Evolutionary conservation across 2,329 filamentous ascomycete genomes (phyloP).

Genomic region (Fusarium sp.): DNA sequence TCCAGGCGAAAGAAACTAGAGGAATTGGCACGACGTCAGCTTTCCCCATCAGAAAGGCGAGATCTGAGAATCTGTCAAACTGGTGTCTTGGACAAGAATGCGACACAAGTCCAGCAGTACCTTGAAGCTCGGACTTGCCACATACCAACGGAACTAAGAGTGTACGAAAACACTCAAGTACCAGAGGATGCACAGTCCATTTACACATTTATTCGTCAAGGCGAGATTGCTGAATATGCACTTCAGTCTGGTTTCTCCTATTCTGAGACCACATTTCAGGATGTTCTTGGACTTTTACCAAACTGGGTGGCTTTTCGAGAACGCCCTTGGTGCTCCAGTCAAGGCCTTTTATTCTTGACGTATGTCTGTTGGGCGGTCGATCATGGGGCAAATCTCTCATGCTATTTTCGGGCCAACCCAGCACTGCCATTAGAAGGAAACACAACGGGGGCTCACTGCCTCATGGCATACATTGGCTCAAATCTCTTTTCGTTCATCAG

Average conservation of each 20-base stretch:
- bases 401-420: too few species aligned
- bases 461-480: not conserved
- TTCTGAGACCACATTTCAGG: not conserved
- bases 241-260: not conserved
- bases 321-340: too few species aligned
- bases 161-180: accelerated
- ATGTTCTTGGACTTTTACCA: accelerated
- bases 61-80: not conserved
- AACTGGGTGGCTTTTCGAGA: accelerated
- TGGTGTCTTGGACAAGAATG: not conserved
- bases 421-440: not conserved
- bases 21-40: not conserved
- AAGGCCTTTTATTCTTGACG: too few species aligned
- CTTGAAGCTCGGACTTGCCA: accelerated
- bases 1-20: accelerated
- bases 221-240: not conserved
- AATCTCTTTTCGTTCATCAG: too few species aligned
- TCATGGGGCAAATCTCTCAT: not conserved
- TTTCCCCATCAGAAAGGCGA: not conserved
- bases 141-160: not conserved
- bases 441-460: not conserved
- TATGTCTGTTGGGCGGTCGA: not conserved
- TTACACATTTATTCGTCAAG: not conserved
- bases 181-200: accelerated
- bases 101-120: accelerated